phyloP scores from a whole-genome alignment of 1,139 yeast species.

The Arxiozyma slooffiae region DNA sequence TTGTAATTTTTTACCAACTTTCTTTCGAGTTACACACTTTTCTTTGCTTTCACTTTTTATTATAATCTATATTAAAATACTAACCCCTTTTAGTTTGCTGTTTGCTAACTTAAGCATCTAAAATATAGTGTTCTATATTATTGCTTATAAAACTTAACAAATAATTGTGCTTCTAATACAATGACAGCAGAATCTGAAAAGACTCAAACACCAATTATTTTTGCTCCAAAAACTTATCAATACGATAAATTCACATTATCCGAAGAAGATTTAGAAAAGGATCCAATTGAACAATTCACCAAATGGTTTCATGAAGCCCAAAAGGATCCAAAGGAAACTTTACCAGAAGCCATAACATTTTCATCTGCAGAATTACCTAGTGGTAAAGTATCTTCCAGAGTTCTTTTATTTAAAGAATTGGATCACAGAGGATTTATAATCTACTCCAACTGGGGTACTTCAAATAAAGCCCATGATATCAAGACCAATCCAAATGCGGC shows the following conservation, averaged over 20 bases:
- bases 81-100: neutral
- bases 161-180: neutral
- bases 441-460: constrained; percentile 83
- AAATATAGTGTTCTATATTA: neutral
- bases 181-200: constrained; percentile 18
- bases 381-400: constrained; percentile 77
- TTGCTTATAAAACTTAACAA: no score
- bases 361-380: constrained; percentile 82
- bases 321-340: constrained; percentile 39
- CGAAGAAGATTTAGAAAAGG: constrained; percentile 41
- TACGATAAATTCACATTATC: constrained; percentile 60
- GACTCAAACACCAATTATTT: constrained; percentile 27
- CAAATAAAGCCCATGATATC: constrained; percentile 69
- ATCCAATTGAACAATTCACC: constrained; percentile 72
- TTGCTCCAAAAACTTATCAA: constrained; percentile 87
- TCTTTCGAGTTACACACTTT: no score
- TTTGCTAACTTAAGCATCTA: no score
- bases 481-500: constrained; percentile 69
- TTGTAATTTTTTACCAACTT: no score
- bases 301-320: constrained; percentile 82
- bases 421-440: constrained; percentile 79
- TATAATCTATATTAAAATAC: no score
- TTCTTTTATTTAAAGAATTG: constrained; percentile 79
- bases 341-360: constrained; percentile 74
- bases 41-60: no score